phyloP scores from a whole-genome alignment of 257 asterid species.

The Petunia axillaris region DNA sequence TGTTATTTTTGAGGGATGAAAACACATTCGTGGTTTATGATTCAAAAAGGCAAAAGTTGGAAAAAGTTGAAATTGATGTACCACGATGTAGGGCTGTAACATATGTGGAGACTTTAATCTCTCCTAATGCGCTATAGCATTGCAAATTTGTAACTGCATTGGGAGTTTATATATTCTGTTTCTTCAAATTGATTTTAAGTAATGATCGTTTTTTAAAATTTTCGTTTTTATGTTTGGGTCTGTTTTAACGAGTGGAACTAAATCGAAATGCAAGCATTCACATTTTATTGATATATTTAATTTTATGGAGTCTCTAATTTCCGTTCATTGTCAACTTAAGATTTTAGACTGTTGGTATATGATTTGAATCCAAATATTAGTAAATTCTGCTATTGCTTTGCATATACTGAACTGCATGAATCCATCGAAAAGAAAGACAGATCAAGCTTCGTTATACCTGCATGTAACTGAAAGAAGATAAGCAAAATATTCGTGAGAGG shows the following conservation, averaged over 20 bases:
- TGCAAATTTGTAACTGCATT: neutral
- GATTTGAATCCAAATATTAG: too few relatives aligned
- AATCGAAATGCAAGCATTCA: too few relatives aligned
- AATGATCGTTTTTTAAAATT: neutral
- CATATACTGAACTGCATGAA: conserved; percentile 55
- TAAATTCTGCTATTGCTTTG: conserved; percentile 46
- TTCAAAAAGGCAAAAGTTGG: neutral
- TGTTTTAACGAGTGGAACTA: too few relatives aligned
- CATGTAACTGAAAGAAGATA: neutral
- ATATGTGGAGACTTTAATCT: neutral
- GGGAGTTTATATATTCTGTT: neutral
- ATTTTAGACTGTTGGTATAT: too few relatives aligned
- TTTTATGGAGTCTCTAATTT: too few relatives aligned
- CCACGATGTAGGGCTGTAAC: neutral
- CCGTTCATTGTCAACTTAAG: too few relatives aligned
- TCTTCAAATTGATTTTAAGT: neutral
- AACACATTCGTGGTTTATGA: neutral
- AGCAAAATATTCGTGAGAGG: conserved; percentile 14
- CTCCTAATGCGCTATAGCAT: neutral
- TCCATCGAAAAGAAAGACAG: conserved; percentile 24
- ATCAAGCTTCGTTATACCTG: neutral
- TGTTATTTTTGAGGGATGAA: too few relatives aligned
- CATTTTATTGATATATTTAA: too few relatives aligned
- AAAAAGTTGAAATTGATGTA: neutral
- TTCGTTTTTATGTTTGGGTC: too few relatives aligned